Evolutionary conservation across 148 eudicot genomes (phyloP).

Genomic region (Diospyros kaki): DNA sequence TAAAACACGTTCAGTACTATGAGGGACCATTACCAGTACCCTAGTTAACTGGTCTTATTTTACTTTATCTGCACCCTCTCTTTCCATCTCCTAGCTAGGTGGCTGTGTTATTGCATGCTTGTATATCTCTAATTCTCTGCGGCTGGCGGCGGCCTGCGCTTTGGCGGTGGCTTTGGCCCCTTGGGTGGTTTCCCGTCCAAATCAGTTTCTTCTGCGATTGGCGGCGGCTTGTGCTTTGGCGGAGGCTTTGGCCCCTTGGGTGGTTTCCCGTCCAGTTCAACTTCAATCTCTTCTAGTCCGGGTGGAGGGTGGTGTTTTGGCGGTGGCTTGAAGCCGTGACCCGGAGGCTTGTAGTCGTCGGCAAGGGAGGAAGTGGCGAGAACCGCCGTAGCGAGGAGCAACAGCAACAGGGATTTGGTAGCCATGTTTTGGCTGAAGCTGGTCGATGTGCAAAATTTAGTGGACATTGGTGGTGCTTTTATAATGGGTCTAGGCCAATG

Average conservation of each 20-base stretch:
- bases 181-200: too few species aligned
- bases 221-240: background rate
- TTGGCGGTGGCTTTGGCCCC: too few species aligned
- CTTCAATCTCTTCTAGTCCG: background rate
- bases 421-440: background rate
- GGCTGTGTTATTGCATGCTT: too few species aligned
- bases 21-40: too few species aligned
- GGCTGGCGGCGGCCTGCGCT: too few species aligned
- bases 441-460: constrained; percentile 1
- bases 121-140: too few species aligned
- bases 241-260: background rate
- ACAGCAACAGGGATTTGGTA: background rate
- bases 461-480: background rate
- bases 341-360: constrained; percentile 5
- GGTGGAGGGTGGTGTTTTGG: background rate
- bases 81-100: too few species aligned
- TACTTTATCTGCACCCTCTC: too few species aligned
- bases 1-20: too few species aligned
- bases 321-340: background rate
- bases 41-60: too few species aligned
- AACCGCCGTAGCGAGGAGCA: constrained; percentile 9
- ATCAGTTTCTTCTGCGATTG: background rate
- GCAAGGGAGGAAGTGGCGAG: constrained; percentile 11
- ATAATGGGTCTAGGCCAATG: background rate
- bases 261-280: background rate